Conservation (phyloP, 2,329 filamentous ascomycete species). For the Malbranchea zuffiana region DNA sequence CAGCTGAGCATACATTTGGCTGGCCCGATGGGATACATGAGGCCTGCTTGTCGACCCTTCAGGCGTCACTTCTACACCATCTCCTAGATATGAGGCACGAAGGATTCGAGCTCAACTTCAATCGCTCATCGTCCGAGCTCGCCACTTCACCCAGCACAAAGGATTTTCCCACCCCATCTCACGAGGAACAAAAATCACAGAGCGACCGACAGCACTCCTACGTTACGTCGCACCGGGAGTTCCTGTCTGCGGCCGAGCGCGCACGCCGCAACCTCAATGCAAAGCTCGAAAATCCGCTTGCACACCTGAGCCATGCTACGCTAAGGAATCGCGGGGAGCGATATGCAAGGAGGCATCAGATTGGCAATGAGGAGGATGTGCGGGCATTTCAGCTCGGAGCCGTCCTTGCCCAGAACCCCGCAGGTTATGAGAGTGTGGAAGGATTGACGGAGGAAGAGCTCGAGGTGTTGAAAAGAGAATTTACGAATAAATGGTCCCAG, state of each 20-base stretch:
- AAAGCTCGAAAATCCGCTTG: conserved; percentile 45
- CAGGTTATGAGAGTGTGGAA: conserved; percentile 40
- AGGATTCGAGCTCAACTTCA: conserved; percentile 4
- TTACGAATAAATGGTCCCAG: conserved; percentile 58
- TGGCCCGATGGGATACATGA: too few relatives aligned
- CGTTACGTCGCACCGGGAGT: conserved; percentile 10
- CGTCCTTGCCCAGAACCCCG: conserved; percentile 45
- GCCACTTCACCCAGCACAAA: conserved; percentile 8
- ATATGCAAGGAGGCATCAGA: conserved; percentile 47
- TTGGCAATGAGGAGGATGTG: conserved; percentile 46
- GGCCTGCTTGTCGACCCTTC: too few relatives aligned
- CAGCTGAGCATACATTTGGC: too few relatives aligned
- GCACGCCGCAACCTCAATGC: conserved; percentile 35
- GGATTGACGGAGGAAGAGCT: conserved; percentile 50
- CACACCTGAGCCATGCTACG: conserved; percentile 39
- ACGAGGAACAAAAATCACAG: conserved; percentile 8
- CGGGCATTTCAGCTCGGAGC: conserved; percentile 51
- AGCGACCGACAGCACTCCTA: conserved; percentile 11
- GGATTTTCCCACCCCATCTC: conserved; percentile 4
- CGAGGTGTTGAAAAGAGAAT: conserved; percentile 48
- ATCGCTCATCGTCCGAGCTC: conserved; percentile 14
- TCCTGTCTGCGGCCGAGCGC: conserved; percentile 29
- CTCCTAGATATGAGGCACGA: neutral
- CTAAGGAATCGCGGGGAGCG: conserved; percentile 47
- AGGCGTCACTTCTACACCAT: too few relatives aligned